Evolutionary conservation across 352 stramenopile species (phyloP).

Genomic region (Lagenidium sp.): DNA sequence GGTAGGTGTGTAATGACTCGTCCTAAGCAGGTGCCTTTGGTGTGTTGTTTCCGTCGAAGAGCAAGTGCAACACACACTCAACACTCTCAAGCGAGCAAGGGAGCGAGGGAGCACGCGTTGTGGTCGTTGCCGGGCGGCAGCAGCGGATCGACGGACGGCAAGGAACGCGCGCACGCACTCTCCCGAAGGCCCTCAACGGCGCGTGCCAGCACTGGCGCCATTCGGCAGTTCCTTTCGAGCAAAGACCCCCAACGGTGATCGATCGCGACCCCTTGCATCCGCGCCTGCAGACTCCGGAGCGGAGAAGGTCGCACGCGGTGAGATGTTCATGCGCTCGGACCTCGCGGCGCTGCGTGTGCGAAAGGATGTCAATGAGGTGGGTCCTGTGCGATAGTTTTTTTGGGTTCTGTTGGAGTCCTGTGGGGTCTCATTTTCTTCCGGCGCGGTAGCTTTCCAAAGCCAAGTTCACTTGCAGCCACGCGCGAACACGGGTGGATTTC

Average conservation of each 20-base stretch:
- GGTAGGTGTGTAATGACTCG: no score
- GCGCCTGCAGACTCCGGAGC: no score
- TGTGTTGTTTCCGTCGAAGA: no score
- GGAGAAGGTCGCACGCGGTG: not conserved
- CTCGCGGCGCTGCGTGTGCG: conserved; percentile 68
- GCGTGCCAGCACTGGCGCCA: no score
- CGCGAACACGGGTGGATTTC: conserved; percentile 77
- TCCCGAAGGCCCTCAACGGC: no score
- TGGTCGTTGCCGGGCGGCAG: no score
- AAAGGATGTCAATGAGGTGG: conserved; percentile 83
- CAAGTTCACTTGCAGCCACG: conserved; percentile 71
- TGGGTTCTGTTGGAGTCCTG: not conserved
- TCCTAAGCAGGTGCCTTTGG: no score
- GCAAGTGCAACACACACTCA: no score
- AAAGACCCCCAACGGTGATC: not conserved
- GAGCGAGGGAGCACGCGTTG: not conserved
- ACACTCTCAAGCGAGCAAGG: not conserved
- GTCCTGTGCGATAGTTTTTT: not conserved
- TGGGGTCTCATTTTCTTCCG: not conserved
- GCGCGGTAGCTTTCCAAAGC: conserved; percentile 22
- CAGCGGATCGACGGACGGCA: no score
- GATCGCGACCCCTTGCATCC: no score
- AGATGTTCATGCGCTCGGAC: conserved; percentile 71
- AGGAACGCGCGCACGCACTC: no score
- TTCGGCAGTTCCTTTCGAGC: no score